These are phyloP conservation scores for Fusarium chlamydosporum DNA, from an alignment of 2,329 filamentous ascomycete genomes.

Conservation along the genomic window DNA sequence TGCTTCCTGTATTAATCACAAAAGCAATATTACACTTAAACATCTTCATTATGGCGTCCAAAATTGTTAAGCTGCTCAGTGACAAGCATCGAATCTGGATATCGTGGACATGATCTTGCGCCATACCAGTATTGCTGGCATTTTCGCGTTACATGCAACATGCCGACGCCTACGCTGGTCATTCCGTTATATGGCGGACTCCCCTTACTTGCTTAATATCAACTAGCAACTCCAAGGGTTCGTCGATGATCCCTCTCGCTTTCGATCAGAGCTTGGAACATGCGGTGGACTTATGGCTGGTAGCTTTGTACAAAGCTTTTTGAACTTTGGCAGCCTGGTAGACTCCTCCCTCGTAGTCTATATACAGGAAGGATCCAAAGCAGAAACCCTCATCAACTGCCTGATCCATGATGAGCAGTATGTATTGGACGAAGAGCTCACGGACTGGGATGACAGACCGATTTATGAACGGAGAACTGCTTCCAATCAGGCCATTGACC, in stretches of 20 bases:
- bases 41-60: not conserved
- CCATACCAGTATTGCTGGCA: not conserved
- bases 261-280: not conserved
- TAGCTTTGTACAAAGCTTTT: not conserved
- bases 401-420: no score
- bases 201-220: conserved; percentile 4
- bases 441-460: no score
- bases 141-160: conserved; percentile 11
- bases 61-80: not conserved
- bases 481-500: no score
- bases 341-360: not conserved
- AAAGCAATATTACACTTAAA: no score
- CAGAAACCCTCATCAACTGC: not conserved
- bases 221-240: not conserved
- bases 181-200: not conserved
- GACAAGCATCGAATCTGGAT: not conserved
- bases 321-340: not conserved
- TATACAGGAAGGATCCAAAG: not conserved
- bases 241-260: not conserved
- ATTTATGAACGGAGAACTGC: no score
- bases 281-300: not conserved
- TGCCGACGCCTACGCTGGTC: conserved; percentile 5
- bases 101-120: conserved; percentile 5
- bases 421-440: no score
- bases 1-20: no score